Evolutionary conservation across 2,329 filamentous ascomycete species (phyloP).

Genomic region (Xylaria sp.): DNA sequence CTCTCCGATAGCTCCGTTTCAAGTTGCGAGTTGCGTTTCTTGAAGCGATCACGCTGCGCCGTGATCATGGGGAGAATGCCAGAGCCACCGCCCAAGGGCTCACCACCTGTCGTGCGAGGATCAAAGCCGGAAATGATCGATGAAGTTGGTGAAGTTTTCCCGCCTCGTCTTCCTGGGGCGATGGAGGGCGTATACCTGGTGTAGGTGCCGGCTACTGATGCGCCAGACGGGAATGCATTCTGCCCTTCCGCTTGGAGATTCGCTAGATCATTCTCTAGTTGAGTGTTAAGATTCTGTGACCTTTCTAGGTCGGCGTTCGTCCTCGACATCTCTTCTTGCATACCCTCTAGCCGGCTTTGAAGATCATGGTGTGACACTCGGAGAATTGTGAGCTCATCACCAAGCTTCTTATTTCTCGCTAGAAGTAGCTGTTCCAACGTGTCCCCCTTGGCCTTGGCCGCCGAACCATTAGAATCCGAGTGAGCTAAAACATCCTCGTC

Average conservation of each 20-base stretch:
- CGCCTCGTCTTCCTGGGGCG: slow-evolving; percentile 70
- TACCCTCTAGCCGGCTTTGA: slow-evolving; percentile 78
- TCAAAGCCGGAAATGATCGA: slow-evolving; percentile 99
- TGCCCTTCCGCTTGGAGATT: slow-evolving; percentile 86
- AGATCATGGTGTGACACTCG: slow-evolving; percentile 94
- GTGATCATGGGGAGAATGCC: slow-evolving; percentile 98
- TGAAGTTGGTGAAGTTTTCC: slow-evolving; percentile 86
- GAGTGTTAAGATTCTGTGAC: slow-evolving; percentile 83
- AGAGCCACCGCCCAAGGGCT: slow-evolving; percentile 77
- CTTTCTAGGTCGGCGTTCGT: slow-evolving; percentile 89
- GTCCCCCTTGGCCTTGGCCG: slow-evolving; percentile 73
- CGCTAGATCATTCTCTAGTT: slow-evolving; percentile 90
- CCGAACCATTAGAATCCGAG: slow-evolving; percentile 59
- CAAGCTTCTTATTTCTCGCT: slow-evolving; percentile 94
- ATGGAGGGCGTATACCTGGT: slow-evolving; percentile 77
- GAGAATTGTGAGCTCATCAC: slow-evolving; percentile 90
- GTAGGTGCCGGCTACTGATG: slow-evolving; percentile 93
- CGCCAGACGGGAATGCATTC: slow-evolving; percentile 86
- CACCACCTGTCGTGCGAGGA: slow-evolving; percentile 67
- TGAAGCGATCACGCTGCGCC: slow-evolving; percentile 96
- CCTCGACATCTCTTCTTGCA: slow-evolving; percentile 84
- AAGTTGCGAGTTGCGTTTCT: slow-evolving; percentile 91
- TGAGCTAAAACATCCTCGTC: slow-evolving; percentile 72
- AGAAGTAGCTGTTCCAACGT: slow-evolving; percentile 91
- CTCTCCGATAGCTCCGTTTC: slow-evolving; percentile 89